Base-by-base conservation (phyloP, 202 grass and related monocot species). In the Carex arenaria region DNA sequence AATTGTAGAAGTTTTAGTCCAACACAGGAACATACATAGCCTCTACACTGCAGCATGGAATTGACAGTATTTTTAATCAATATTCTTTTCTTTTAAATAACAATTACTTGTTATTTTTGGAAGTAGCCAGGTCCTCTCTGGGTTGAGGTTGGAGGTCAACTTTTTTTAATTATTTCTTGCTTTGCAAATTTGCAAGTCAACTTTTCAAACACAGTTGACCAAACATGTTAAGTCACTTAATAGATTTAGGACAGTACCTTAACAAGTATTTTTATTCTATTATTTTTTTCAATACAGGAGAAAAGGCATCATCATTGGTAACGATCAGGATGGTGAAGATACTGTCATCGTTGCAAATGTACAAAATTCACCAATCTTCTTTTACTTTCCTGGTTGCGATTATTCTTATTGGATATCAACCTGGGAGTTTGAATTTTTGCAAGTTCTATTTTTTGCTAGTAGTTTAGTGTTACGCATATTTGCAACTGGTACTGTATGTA, bases 281-380 rank as follows among this genome's bases (percentile, higher is more conserved):
- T 82, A 72, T n/a, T 30, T 22, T 85, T 82, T 89, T 64, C 63
- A 85, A 82, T 84, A 89, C 86, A 98, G 95, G 95, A 91, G 95
- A 89, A 95, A 98, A 71, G 95, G 95, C 28, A 90, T 98, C 59
- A 98, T 98, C 64, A 86, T 98, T 85, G 95, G 95, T 49, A 95
- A 98, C 72, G 95, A 98, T 67, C 93, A 95, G 78, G 95, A 98
- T 56, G 93, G 91, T 23, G 95, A 98, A 10, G 91, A 95, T 85
- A 98, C 93, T 60, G 59, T 95, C 64, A 80, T 98, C 20, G 72
- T 95, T 85, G 89, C 91, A 73, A 88, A 95, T 87, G 95, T 98
- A 98, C 4, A 92, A 89, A 54, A 49, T 49, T 71, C 80, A n/a
- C 42, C 26, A 79, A 31, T n/a, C 64, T 80, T 82, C 8, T 82